Evolutionary conservation across 352 stramenopile species (phyloP), one percentile per base, ranked within the genome.

Genomic region (Peronospora destructor): DNA sequence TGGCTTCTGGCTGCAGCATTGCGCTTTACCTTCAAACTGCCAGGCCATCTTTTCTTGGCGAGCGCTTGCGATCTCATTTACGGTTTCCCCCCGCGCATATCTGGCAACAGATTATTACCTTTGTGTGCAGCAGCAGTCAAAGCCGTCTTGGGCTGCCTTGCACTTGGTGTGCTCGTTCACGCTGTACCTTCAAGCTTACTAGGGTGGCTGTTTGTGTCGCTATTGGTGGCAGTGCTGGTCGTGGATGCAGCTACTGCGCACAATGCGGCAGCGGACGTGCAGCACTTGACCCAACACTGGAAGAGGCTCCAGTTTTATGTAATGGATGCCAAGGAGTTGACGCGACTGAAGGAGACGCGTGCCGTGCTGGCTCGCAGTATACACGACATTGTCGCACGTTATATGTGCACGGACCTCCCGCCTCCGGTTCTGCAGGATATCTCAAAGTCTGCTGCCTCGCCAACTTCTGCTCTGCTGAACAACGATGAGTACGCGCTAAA

Each of bases 271-370:
- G 45, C 64, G 11, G 62, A 68, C 17, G 64, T 70, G 16, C 62
- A 73, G n/a, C 63, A 74, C 16, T 46, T 85, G 45, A 69, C 64
- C 12, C 61, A 76, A 45, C 68, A 84, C 41, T 78, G 75, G 73
- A 78, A 83, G 50, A 85, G 85, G 50, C 57, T 76, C 16, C 76
- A 87, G 59, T 85, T 87, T 32, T 84, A 87, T 49, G 48, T 87
- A 4, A 85, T 87, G 73, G 76, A 85, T 60, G 35, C 61, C 2
- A 54, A 66, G 0, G 72, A 84, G 35, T 68, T 72, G 48, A 62
- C 56, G 1, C 63, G 78, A 45, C 54, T 87, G 23, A 82, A 78
- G 46, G 60, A 75, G 16, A 76, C 69, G 9, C 73, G 76, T 7
- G 70, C 66, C 0, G 60, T 80, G 25, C 54, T 87, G 12, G 73